Evolutionary conservation across 2,329 filamentous ascomycete species (phyloP).

Genomic region (Aspergillus sojae): DNA sequence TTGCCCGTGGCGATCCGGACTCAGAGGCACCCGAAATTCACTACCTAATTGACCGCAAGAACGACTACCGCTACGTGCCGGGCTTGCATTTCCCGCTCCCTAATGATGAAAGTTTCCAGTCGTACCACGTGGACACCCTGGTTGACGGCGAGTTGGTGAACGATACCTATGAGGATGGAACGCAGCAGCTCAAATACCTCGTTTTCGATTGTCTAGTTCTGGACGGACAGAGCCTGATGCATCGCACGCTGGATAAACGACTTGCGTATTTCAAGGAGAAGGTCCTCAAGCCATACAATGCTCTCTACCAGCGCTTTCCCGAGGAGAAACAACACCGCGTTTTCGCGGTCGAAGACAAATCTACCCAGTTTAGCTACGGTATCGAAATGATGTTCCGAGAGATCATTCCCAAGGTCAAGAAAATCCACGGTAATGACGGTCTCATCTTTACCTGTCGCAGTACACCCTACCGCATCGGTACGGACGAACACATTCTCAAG

Average conservation of each 20-base stretch:
- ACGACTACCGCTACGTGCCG: constrained; percentile 89
- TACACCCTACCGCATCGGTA: constrained; percentile 84
- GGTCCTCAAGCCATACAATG: constrained; percentile 77
- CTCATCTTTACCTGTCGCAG: constrained; percentile 96
- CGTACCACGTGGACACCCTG: constrained; percentile 78
- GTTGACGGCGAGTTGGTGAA: constrained; percentile 93
- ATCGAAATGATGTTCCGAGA: constrained; percentile 90
- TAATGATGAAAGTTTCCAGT: constrained; percentile 58
- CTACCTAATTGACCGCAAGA: constrained; percentile 96
- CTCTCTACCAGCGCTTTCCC: constrained; percentile 72
- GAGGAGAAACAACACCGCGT: constrained; percentile 70
- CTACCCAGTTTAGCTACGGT: constrained; percentile 85
- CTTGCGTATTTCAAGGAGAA: constrained; percentile 81
- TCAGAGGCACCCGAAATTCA: constrained; percentile 71
- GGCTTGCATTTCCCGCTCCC: constrained; percentile 79
- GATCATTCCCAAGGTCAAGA: constrained; percentile 75
- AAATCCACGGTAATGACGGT: constrained; percentile 85
- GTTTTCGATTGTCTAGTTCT: constrained; percentile 92
- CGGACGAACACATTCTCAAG: constrained; percentile 90
- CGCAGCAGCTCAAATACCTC: constrained; percentile 74
- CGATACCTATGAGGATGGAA: constrained; percentile 71
- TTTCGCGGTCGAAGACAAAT: constrained; percentile 84
- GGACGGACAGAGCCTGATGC: constrained; percentile 74
- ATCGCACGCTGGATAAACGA: constrained; percentile 82
- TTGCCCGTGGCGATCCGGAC: constrained; percentile 58